Base-by-base conservation (phyloP, 73 alveolate genomes). In the Urostyla sp. region DNA sequence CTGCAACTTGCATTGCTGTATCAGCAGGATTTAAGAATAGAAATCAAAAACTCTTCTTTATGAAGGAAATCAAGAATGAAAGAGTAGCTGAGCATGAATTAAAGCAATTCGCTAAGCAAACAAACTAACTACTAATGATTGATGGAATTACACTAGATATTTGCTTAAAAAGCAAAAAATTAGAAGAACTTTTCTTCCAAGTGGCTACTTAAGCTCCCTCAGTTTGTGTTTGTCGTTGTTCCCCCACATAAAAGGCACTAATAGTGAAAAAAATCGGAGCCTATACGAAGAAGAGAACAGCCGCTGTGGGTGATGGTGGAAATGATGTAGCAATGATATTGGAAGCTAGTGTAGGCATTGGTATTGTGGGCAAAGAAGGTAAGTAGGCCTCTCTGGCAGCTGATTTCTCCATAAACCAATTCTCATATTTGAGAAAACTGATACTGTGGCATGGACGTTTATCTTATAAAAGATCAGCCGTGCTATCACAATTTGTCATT, bases 1-100 rank as follows among this genome's bases (percentile, higher is more conserved):
- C 95, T 34, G 99, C 99, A 8, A 88, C 94, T 56, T 95, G 99
- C 66, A 95, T 95, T 35, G 99, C 99, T 37, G 91, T 93, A 52
- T 80, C 87, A 36, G 85, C 95, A 16, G 95, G 95, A 0, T 78
- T 88, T 32, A 88, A 88, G 54, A 54, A 55, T 23, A 51, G 63
- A 49, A 73, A 54, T 45, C 75, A 73, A 23, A 30, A 24, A 8
- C n/a, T 73, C 74, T 73, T 53, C 75, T 51, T 53, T 32, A 53
- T 73, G 8, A 73, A 54, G 34, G 86, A 73, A 35, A 35, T 27
- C 23, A 69, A 45, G 34, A 55, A 23, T 10, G 7, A 34, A 2
- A 45, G 24, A 13, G 66, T 48, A 3, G 53, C 31, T 5, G 69
- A 48, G 8, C 27, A 69, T 26, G 6, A 4, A 23, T n/a, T 69